Evolutionary conservation across 2,329 filamentous ascomycete species (phyloP).

Genomic region (Colletotrichum sidae): DNA sequence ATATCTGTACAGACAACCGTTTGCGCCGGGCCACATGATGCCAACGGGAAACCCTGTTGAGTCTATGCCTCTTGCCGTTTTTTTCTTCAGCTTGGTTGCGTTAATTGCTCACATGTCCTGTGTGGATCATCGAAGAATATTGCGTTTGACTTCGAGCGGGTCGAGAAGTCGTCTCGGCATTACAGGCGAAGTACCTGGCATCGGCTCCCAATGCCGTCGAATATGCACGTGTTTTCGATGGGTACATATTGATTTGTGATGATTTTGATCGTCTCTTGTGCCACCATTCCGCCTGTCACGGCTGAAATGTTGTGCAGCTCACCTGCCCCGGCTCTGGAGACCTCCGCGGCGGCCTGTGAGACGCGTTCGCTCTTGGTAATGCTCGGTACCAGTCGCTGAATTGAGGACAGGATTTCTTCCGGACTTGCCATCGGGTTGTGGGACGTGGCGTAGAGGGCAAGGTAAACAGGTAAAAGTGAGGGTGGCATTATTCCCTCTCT

Average conservation of each 20-base stretch:
- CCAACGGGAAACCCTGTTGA: too few species aligned
- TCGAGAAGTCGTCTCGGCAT: constrained; percentile 39
- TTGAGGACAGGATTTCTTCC: constrained; percentile 64
- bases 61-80: too few species aligned
- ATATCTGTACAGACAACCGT: too few species aligned
- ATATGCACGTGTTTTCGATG: constrained; percentile 77
- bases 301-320: constrained; percentile 95
- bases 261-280: constrained; percentile 97
- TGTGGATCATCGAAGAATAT: too few species aligned
- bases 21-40: too few species aligned
- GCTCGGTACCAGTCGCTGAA: constrained; percentile 58
- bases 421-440: constrained; percentile 57
- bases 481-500: constrained; percentile 59
- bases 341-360: constrained; percentile 69
- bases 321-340: constrained; percentile 80
- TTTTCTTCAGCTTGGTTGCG: too few species aligned
- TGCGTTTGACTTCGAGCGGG: background rate
- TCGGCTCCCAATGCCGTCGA: constrained; percentile 74
- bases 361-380: constrained; percentile 63
- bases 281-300: constrained; percentile 88
- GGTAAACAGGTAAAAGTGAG: constrained; percentile 76
- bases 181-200: constrained; percentile 69
- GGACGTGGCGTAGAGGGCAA: constrained; percentile 70
- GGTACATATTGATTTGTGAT: constrained; percentile 80
- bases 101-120: too few species aligned